Evolutionary conservation across 257 asterid species (phyloP).

Genomic region (Salvia splendens): DNA sequence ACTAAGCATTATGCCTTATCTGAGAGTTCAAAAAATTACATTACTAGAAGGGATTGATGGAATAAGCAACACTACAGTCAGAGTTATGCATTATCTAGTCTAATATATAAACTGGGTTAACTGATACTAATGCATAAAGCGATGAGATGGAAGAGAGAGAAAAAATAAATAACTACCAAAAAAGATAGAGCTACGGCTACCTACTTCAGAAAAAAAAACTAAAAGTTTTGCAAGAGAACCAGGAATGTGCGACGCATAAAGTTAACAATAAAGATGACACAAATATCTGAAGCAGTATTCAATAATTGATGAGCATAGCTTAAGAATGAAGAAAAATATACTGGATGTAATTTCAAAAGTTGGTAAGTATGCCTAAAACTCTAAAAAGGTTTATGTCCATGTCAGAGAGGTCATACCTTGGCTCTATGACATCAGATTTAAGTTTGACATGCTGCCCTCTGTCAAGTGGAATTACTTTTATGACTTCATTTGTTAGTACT

Average conservation of each 20-base stretch:
- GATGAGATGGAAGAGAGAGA: not conserved
- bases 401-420: constrained; percentile 57
- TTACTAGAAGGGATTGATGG: not conserved
- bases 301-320: constrained; percentile 9
- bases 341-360: constrained; percentile 1
- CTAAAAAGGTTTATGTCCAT: not conserved
- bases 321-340: constrained; percentile 16
- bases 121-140: not conserved
- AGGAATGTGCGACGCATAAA: not conserved
- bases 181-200: not conserved
- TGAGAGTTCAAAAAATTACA: constrained; percentile 4
- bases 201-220: not conserved
- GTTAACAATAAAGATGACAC: constrained; percentile 11
- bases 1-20: not conserved
- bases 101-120: not conserved
- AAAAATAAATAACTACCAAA: not conserved
- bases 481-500: constrained; percentile 58
- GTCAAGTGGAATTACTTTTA: constrained; percentile 90
- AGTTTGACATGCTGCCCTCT: constrained; percentile 98
- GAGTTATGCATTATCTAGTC: constrained; percentile 17
- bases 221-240: constrained; percentile 17
- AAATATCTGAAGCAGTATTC: constrained; percentile 11
- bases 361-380: constrained; percentile 2
- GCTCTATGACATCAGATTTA: constrained; percentile 82
- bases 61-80: not conserved